Conservation (phyloP, 768 basidiomycete species). For the Lepiota brunneoincarnata region DNA sequence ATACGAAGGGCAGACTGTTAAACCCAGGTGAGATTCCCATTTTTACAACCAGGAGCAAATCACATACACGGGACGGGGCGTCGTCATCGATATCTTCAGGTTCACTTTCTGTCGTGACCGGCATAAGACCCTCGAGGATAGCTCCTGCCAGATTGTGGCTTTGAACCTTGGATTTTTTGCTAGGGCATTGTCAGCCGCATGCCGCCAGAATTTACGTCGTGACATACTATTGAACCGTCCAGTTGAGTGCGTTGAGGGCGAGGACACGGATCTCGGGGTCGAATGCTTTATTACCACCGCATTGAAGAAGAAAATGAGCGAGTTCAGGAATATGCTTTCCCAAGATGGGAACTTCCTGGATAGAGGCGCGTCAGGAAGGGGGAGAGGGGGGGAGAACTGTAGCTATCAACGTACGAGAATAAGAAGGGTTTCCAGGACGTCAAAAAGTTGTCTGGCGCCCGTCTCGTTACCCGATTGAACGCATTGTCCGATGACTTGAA, state of each 20-base stretch:
- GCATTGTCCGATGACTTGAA: constrained; percentile 82
- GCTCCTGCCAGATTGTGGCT: constrained; percentile 76
- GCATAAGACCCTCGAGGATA: constrained; percentile 90
- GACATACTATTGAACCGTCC: constrained; percentile 93
- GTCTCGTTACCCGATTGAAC: constrained; percentile 78
- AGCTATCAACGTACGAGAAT: constrained; percentile 63
- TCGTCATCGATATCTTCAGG: constrained; percentile 94
- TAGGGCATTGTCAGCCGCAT: constrained; percentile 25
- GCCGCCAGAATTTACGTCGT: not conserved
- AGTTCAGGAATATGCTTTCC: constrained; percentile 85
- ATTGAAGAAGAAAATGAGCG: constrained; percentile 82
- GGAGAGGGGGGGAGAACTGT: not conserved
- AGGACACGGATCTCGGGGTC: constrained; percentile 84
- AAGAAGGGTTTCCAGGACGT: constrained; percentile 92
- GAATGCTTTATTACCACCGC: constrained; percentile 74
- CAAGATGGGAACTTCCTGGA: constrained; percentile 90
- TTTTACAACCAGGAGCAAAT: not conserved
- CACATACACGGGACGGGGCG: constrained; percentile 81
- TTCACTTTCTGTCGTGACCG: constrained; percentile 90
- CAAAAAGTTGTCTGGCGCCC: constrained; percentile 86
- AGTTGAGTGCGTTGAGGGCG: constrained; percentile 89
- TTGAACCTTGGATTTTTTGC: constrained; percentile 97
- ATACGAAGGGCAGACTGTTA: constrained; percentile 87
- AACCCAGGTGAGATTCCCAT: not conserved
- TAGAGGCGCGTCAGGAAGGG: constrained; percentile 11